These are phyloP conservation scores for Nannochloropsis salina DNA, from an alignment of 108 stramenopile species.

Conservation along the genomic window DNA sequence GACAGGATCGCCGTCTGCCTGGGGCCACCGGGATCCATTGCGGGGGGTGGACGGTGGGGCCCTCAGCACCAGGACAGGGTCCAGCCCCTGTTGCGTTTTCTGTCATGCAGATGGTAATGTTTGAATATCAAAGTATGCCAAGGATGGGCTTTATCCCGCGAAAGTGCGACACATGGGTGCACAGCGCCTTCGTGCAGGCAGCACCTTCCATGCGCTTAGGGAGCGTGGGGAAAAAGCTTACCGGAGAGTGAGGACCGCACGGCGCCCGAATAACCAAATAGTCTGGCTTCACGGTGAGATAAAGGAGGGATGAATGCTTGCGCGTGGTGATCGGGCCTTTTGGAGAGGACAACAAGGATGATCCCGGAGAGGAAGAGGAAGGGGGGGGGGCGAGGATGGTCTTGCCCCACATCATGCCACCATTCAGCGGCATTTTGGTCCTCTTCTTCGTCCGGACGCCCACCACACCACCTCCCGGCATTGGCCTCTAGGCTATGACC, in stretches of 20 bases:
- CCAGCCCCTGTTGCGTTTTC: conserved; percentile 12
- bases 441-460: not conserved
- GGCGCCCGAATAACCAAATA: conserved; percentile 15
- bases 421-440: not conserved
- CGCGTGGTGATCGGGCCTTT: not conserved
- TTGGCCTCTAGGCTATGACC: not conserved
- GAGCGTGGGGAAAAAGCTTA: not conserved
- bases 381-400: not conserved
- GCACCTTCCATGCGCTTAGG: too few species aligned
- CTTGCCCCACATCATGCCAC: not conserved
- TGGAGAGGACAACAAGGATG: not conserved
- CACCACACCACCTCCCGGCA: not conserved
- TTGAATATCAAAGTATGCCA: too few species aligned
- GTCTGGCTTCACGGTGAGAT: conserved; percentile 13
- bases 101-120: not conserved
- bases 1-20: too few species aligned
- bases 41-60: not conserved
- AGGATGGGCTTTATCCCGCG: too few species aligned
- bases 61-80: not conserved
- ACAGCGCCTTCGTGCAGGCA: too few species aligned
- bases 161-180: too few species aligned
- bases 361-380: not conserved
- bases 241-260: not conserved
- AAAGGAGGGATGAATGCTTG: not conserved
- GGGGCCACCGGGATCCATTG: not conserved